Evolutionary conservation across 257 asterid genomes (phyloP).

Genomic region (Coffea canephora): DNA sequence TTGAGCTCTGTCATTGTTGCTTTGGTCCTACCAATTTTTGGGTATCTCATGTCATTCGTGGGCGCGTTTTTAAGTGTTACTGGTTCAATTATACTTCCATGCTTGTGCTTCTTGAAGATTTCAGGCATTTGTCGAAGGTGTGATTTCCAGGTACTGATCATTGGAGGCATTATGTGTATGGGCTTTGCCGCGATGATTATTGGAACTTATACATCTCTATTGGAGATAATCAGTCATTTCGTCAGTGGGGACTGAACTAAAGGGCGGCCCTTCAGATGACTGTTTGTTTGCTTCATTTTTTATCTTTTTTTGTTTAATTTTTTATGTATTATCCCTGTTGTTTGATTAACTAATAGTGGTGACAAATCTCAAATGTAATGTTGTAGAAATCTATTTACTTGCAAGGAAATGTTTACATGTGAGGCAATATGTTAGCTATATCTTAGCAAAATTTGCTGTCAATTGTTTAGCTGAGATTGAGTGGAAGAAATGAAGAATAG

Average conservation of each 20-base stretch:
- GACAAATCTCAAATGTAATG: too few species aligned
- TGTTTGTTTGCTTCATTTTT: too few species aligned
- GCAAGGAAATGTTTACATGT: too few species aligned
- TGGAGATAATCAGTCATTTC: constrained; percentile 39
- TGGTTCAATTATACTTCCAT: constrained; percentile 60
- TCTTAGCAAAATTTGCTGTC: too few species aligned
- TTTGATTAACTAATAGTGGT: too few species aligned
- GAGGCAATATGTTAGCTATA: too few species aligned
- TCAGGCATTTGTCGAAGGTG: constrained; percentile 39
- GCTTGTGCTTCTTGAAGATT: constrained; percentile 71
- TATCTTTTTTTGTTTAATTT: too few species aligned
- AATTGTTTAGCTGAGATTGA: too few species aligned
- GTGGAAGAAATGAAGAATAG: too few species aligned
- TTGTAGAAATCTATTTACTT: too few species aligned
- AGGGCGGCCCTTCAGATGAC: too few species aligned
- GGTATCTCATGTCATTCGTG: constrained; percentile 55
- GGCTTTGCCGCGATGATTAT: constrained; percentile 44
- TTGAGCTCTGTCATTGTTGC: constrained; percentile 65
- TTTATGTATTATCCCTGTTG: too few species aligned
- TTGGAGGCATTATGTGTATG: constrained; percentile 43
- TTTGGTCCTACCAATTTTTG: constrained; percentile 61
- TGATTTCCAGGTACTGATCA: constrained; percentile 28
- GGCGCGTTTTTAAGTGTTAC: constrained; percentile 64
- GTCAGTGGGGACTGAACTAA: neutral
- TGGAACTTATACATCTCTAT: constrained; percentile 51